phyloP scores from a whole-genome alignment of 352 stramenopile genomes.

The Thalassiosira exigua region DNA sequence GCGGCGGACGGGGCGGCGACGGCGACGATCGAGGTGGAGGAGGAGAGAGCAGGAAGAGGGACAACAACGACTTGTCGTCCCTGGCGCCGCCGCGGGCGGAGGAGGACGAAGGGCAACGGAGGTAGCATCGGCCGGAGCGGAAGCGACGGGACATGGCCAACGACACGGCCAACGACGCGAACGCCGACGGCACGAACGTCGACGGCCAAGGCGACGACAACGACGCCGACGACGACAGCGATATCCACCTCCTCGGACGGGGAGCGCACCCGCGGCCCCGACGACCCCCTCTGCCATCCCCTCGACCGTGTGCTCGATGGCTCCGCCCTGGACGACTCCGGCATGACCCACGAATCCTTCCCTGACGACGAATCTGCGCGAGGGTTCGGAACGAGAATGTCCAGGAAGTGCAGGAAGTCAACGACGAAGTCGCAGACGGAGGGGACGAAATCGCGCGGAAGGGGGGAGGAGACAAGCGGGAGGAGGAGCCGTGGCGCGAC shows the following conservation, averaged over 20 bases:
- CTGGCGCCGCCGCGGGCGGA: too few relatives aligned
- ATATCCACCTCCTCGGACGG: constrained; percentile 10
- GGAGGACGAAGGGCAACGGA: too few relatives aligned
- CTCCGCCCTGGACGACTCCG: background rate
- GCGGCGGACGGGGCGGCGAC: too few relatives aligned
- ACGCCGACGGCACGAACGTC: background rate
- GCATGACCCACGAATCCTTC: constrained; percentile 77
- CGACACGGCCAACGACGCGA: too few relatives aligned
- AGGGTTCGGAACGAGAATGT: constrained; percentile 52
- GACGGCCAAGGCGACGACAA: background rate
- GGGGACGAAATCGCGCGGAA: too few relatives aligned
- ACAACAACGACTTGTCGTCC: too few relatives aligned
- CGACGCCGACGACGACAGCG: background rate
- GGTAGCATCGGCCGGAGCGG: too few relatives aligned
- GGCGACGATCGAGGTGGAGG: too few relatives aligned
- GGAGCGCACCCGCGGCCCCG: constrained; percentile 34
- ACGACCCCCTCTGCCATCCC: constrained; percentile 33
- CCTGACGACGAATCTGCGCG: constrained; percentile 60
- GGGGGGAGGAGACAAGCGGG: background rate
- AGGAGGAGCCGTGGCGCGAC: constrained; percentile 2
- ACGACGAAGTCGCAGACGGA: too few relatives aligned
- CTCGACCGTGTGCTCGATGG: constrained; percentile 30
- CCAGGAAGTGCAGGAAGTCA: constrained; percentile 20
- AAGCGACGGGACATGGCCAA: too few relatives aligned
- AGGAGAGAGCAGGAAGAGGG: too few relatives aligned